Evolutionary conservation across 2,329 filamentous ascomycete genomes (phyloP).

Genomic region (Colletotrichum sp.): DNA sequence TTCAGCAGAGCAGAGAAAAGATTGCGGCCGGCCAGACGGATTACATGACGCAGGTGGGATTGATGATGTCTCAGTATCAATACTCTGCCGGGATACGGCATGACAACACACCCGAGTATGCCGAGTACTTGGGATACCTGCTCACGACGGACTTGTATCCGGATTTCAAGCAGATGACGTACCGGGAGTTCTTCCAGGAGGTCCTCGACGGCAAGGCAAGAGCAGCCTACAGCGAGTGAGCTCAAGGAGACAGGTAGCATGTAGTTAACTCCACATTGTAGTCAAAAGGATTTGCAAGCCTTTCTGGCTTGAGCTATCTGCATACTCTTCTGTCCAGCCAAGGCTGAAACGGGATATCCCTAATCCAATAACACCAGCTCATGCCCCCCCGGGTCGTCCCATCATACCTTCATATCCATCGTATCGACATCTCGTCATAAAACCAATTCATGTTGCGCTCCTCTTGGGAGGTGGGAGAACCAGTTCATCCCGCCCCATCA

Average conservation of each 20-base stretch:
- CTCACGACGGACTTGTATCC: conserved; percentile 58
- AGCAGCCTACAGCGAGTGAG: not conserved
- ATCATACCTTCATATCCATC: not conserved
- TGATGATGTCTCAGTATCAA: conserved; percentile 42
- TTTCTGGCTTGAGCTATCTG: not conserved
- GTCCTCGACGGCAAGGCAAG: not conserved
- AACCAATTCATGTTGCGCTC: not conserved
- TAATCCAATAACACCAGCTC: not conserved
- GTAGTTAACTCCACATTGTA: not conserved
- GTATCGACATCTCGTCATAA: not conserved
- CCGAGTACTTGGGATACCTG: conserved; percentile 60
- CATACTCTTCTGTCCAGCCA: not conserved
- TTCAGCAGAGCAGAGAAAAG: not conserved
- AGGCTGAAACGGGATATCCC: not conserved
- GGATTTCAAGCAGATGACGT: conserved; percentile 29
- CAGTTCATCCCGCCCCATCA: conserved; percentile 40
- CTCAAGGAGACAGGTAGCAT: not conserved
- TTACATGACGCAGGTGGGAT: no score
- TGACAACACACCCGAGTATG: conserved; percentile 58
- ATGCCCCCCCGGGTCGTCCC: not conserved
- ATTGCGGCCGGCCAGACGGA: not conserved
- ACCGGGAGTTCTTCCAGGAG: not conserved
- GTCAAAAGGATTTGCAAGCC: not conserved
- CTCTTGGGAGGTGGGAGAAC: conserved; percentile 15
- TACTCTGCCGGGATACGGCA: conserved; percentile 51